These are phyloP conservation scores for Phylloporus sp. DNA, from an alignment of 1,284 basidiomycete genomes.

Conservation along the genomic window DNA sequence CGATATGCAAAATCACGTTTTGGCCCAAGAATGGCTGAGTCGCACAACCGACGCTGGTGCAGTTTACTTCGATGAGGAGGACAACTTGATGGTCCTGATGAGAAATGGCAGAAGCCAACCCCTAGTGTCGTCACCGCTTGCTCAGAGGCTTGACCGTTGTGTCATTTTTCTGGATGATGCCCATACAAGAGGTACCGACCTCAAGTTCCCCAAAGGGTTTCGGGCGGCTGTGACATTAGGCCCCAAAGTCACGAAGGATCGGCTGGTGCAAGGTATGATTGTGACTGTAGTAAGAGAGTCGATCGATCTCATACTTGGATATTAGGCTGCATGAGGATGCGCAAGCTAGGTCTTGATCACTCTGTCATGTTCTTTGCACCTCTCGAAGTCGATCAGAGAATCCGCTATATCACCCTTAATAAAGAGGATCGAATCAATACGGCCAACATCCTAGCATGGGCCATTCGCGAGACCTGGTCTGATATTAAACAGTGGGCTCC, in stretches of 20 bases:
- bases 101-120: slow-evolving; percentile 47
- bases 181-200: slow-evolving; percentile 62
- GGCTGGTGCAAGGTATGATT: slow-evolving; percentile 54
- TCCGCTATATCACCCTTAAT: slow-evolving; percentile 40
- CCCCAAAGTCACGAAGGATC: slow-evolving; percentile 59
- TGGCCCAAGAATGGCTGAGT: slow-evolving; percentile 51
- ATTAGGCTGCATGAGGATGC: slow-evolving; percentile 56
- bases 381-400: slow-evolving; percentile 49
- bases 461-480: slow-evolving; percentile 3
- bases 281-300: too few relatives aligned
- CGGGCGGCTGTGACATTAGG: slow-evolving; percentile 60
- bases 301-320: too few relatives aligned
- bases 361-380: slow-evolving; percentile 57
- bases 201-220: slow-evolving; percentile 52
- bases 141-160: slow-evolving; percentile 50
- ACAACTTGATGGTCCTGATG: slow-evolving; percentile 50
- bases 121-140: slow-evolving; percentile 51
- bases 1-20: slow-evolving; percentile 50
- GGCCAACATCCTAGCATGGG: slow-evolving; percentile 3
- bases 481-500: slow-evolving; percentile 46
- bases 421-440: slow-evolving; percentile 24
- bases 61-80: slow-evolving; percentile 53
- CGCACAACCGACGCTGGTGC: slow-evolving; percentile 46
- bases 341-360: slow-evolving; percentile 55
- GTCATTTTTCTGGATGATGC: slow-evolving; percentile 62